Conservation (phyloP, 176 grass and related monocot genomes). For the Carex parvula region DNA sequence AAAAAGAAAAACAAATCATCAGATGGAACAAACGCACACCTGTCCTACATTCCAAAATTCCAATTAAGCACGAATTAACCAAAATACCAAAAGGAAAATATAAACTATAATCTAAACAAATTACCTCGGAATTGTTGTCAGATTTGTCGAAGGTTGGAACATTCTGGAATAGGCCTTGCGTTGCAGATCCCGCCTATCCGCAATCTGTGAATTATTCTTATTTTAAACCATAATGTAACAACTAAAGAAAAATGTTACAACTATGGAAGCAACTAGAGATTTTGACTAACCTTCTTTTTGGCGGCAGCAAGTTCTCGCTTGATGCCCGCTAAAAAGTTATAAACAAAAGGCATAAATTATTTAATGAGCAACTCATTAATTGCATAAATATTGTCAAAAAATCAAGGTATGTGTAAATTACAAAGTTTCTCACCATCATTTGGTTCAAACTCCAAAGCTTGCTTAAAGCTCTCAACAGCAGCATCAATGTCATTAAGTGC, state of each 20-base stretch:
- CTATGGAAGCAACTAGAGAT: conserved; percentile 2
- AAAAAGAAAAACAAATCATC: neutral
- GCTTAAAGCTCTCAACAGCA: conserved; percentile 81
- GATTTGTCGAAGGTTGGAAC: conserved; percentile 68
- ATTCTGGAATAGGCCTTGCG: conserved; percentile 77
- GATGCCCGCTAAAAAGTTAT: conserved; percentile 51
- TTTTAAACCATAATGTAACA: conserved; percentile 16
- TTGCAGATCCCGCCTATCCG: conserved; percentile 63
- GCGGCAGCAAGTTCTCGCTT: conserved; percentile 76
- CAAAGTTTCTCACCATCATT: conserved; percentile 65
- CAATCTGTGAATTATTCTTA: conserved; percentile 39
- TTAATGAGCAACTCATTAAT: neutral
- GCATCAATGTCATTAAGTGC: conserved; percentile 85
- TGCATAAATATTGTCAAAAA: neutral
- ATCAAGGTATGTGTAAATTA: conserved; percentile 3
- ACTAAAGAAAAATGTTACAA: neutral
- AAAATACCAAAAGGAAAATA: neutral
- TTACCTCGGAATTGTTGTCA: conserved; percentile 52
- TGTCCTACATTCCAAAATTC: neutral
- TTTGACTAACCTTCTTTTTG: conserved; percentile 74
- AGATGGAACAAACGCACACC: neutral
- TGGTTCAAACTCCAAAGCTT: conserved; percentile 79
- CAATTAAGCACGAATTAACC: neutral
- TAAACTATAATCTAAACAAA: neutral
- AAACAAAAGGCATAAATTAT: conserved; percentile 26